A percentile compares a stretch with the other conserved stretches of the same genome.
Evolutionary conservation across 2,329 filamentous ascomycete genomes (phyloP).

Genomic region (Endothia cerciana): DNA sequence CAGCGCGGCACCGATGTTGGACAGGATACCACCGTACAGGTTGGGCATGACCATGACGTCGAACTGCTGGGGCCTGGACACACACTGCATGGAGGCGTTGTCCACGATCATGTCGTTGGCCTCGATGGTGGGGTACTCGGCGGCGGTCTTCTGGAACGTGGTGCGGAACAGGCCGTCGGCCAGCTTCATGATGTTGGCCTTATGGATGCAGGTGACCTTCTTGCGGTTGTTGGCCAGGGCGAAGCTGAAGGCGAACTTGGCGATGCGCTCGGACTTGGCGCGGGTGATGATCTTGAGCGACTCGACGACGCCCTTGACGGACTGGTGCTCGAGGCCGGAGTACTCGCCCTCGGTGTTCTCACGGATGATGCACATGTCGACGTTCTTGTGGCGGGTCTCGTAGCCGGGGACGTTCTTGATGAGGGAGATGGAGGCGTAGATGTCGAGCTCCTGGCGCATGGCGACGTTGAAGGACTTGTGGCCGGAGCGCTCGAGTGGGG

Average conservation of each 20-base stretch:
- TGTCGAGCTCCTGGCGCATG: constrained; percentile 98
- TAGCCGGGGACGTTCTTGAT: constrained; percentile 99
- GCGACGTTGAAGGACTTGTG: constrained; percentile 99
- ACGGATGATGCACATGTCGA: constrained; percentile 99
- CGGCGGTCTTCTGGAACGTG: constrained; percentile 90
- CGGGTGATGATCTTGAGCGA: constrained; percentile 99
- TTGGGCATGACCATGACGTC: constrained; percentile 99
- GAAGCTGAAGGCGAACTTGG: constrained; percentile 98
- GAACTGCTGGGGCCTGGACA: constrained; percentile 94
- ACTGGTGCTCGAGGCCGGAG: constrained; percentile 98
- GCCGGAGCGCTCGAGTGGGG: constrained; percentile 92
- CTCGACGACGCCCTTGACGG: constrained; percentile 93
- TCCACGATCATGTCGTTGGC: constrained; percentile 99
- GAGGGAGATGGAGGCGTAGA: constrained; percentile 95
- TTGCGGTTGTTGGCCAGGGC: constrained; percentile 98
- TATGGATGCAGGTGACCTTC: constrained; percentile 99
- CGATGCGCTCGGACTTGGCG: constrained; percentile 98
- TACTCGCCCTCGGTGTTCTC: constrained; percentile 99
- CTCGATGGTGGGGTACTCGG: constrained; percentile 95
- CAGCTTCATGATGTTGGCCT: constrained; percentile 99
- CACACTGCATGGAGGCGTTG: constrained; percentile 99
- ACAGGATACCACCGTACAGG: constrained; percentile 97
- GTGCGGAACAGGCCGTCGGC: constrained; percentile 98
- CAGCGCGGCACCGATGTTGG: constrained; percentile 96
- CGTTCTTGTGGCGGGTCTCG: constrained; percentile 93